A percentile compares a stretch with the other conserved stretches of the same genome.
Conservation (phyloP, 441 rosid species). For the Hypseocharis bilobata region DNA sequence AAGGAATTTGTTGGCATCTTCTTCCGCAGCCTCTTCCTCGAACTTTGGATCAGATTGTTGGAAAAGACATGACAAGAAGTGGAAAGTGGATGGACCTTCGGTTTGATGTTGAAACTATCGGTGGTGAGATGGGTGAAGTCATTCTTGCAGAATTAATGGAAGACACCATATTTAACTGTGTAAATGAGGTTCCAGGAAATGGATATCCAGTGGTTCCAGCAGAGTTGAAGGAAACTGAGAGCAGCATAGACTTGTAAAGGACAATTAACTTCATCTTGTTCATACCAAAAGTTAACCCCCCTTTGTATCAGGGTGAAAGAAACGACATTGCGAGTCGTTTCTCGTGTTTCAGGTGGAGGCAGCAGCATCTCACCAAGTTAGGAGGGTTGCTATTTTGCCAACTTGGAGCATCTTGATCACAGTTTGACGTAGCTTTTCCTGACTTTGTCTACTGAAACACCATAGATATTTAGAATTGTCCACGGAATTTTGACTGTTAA, state of each 20-base stretch:
- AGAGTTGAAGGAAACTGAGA: constrained; percentile 22
- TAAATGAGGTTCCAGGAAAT: constrained; percentile 18
- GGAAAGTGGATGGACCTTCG: constrained; percentile 67
- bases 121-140: constrained; percentile 42
- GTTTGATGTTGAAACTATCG: constrained; percentile 38
- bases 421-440: constrained; percentile 16
- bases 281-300: constrained; percentile 15
- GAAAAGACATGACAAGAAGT: constrained; percentile 55
- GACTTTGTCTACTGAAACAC: constrained; percentile 19
- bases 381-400: constrained; percentile 6
- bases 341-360: constrained; percentile 7
- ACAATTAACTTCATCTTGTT: constrained; percentile 12
- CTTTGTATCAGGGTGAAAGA: constrained; percentile 14
- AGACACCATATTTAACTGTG: constrained; percentile 35
- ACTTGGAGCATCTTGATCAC: background rate
- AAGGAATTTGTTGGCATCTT: constrained; percentile 69
- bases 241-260: constrained; percentile 18
- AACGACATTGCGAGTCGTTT: constrained; percentile 12
- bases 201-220: constrained; percentile 11
- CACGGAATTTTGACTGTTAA: too few species aligned
- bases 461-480: constrained; percentile 30
- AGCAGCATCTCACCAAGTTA: background rate
- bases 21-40: constrained; percentile 47
- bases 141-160: constrained; percentile 62
- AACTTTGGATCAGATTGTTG: constrained; percentile 59